Evolutionary conservation across 768 basidiomycete species (phyloP), one percentile per base, ranked within the genome.

Genomic region (Vararia minispora): DNA sequence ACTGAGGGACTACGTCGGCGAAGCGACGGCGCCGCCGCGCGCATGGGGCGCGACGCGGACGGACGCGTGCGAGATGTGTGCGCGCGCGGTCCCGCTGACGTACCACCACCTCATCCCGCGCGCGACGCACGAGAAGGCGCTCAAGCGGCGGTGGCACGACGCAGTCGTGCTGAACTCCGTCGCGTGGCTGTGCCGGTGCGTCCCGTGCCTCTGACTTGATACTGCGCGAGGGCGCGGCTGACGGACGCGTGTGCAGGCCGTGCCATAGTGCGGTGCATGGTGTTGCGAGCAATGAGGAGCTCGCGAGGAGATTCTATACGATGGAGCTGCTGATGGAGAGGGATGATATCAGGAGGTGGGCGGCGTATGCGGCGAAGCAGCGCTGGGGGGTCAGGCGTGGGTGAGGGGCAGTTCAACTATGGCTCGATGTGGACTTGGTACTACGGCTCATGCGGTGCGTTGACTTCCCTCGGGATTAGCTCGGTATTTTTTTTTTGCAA

Each of bases 41-140:
- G 56, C 62, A 6, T 76, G 74, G 74, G 61, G 60, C 10, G 56
- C 61, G 10, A 76, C 76, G 17, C 61, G 74, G 6, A 65, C 67
- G 20, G 58, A 44, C 13, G 68, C 69, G 45, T 77, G 76, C 57
- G 73, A 76, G 57, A 70, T 79, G 18, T 79, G 76, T 51, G 63
- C 64, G 44, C 61, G 74, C n/a, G 63, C 61, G 35, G 64, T 74
- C 2, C 70, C 68, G 9, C 54, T 76, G 49, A 76, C 74, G 14
- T 77, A 75, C 48, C 74, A 76, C 51, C 74, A 76, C 42, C 63
- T 77, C 22, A 72, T 77, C 31, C 74, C 74, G 2, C 62, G 69
- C 20, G 66, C 67, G 16, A 62, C 56, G 13, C 74, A 79, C 42
- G 56, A 60, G 2, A 76, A 73, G 51, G 72, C 59, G n/a, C 46